These are phyloP conservation scores for Dryas alaskensis DNA, from an alignment of 306 rosid genomes.

Conservation along the genomic window DNA sequence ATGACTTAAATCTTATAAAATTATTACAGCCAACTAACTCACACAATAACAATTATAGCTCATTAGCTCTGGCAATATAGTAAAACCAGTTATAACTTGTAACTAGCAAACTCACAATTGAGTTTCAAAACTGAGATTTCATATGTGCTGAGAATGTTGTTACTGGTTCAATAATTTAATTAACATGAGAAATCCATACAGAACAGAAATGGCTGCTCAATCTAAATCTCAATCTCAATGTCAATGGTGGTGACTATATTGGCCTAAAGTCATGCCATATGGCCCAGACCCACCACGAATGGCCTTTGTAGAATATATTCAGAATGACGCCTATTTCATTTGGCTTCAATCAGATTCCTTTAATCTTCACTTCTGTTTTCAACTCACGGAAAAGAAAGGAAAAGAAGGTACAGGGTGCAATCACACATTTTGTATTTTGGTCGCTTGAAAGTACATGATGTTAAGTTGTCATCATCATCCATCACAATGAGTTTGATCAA, in stretches of 20 bases:
- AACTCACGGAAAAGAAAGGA: not conserved
- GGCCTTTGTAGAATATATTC: not conserved
- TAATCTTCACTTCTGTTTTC: not conserved
- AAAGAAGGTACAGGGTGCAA: not conserved
- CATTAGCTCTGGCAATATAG: too few relatives aligned
- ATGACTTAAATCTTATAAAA: too few relatives aligned
- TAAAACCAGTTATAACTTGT: too few relatives aligned
- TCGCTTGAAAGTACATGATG: not conserved
- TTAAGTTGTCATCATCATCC: not conserved
- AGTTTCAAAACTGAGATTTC: too few relatives aligned
- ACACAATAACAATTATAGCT: too few relatives aligned
- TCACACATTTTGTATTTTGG: not conserved
- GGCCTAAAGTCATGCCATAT: constrained; percentile 2
- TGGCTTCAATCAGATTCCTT: not conserved
- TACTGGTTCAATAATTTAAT: too few relatives aligned
- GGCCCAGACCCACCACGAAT: constrained; percentile 21
- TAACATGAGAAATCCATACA: too few relatives aligned
- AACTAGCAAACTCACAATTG: too few relatives aligned
- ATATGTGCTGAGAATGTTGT: too few relatives aligned
- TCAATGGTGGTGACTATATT: constrained; percentile 9
- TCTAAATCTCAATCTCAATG: too few relatives aligned
- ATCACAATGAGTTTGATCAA: not conserved
- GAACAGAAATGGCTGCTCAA: not conserved
- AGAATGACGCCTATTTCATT: not conserved
- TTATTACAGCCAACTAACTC: too few relatives aligned